phyloP scores from a whole-genome alignment of 169 alveolate genomes.

The Plasmodium cynomolgi region DNA sequence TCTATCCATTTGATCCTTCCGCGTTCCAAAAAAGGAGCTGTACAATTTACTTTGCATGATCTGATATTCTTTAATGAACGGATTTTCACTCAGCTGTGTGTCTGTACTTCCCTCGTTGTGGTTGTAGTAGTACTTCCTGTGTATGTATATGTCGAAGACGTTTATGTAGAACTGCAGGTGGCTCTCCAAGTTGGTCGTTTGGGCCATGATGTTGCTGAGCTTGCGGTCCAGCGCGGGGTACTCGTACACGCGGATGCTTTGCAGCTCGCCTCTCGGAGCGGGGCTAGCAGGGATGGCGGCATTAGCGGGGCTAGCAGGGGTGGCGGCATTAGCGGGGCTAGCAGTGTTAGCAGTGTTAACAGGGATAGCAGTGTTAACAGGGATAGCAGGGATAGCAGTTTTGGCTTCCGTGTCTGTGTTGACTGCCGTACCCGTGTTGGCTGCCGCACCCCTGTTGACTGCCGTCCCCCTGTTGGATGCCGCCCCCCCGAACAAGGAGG shows the following conservation, averaged over 20 bases:
- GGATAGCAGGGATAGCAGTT: too few relatives aligned
- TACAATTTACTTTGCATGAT: conserved; percentile 59
- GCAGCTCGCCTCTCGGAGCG: not conserved
- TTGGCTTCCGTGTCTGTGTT: not conserved
- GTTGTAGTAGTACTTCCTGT: conserved; percentile 18
- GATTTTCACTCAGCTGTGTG: not conserved
- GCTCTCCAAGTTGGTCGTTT: conserved; percentile 10
- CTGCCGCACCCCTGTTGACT: not conserved
- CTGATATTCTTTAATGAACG: conserved; percentile 25
- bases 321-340: too few relatives aligned
- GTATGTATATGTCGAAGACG: conserved; percentile 17
- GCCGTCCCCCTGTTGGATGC: not conserved
- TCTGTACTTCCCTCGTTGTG: not conserved
- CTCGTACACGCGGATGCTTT: not conserved
- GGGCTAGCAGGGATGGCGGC: too few relatives aligned
- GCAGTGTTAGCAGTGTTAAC: not conserved
- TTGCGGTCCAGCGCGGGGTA: conserved; percentile 11
- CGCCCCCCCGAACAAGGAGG: not conserved
- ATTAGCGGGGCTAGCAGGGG: too few relatives aligned
- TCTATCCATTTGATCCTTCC: not conserved
- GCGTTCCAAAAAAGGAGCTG: not conserved
- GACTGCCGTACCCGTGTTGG: not conserved
- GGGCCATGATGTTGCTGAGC: conserved; percentile 16
- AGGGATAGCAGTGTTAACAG: too few relatives aligned
- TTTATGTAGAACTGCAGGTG: conserved; percentile 6